Evolutionary conservation across 1,284 basidiomycete species (phyloP).

Genomic region (Cutaneotrichosporon spelunceum): DNA sequence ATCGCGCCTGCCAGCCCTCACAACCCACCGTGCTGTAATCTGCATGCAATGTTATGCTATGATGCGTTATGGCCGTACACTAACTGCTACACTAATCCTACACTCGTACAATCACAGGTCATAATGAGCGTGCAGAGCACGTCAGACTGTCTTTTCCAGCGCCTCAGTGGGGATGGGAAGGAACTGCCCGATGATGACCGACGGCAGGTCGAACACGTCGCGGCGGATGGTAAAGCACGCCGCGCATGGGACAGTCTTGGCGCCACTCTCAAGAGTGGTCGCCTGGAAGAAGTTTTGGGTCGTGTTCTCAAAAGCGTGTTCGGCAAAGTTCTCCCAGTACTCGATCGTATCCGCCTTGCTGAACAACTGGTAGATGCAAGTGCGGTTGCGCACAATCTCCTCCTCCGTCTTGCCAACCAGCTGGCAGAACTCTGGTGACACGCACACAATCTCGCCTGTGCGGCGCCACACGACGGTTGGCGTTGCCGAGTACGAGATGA

Average conservation of each 20-base stretch:
- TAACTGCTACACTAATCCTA: conserved; percentile 8
- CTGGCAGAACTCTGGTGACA: conserved; percentile 93
- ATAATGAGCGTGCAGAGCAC: too few species aligned
- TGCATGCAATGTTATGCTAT: background rate
- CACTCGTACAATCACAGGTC: conserved; percentile 3
- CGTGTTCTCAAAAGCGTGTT: conserved; percentile 92
- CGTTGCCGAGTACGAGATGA: conserved; percentile 96
- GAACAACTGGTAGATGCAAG: conserved; percentile 89
- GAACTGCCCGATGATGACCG: conserved; percentile 72
- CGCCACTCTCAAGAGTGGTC: conserved; percentile 60
- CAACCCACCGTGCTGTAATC: background rate
- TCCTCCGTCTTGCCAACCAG: conserved; percentile 83
- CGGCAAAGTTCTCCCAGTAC: conserved; percentile 93
- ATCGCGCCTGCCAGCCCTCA: too few species aligned
- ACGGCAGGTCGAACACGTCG: conserved; percentile 65
- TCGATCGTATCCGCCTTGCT: conserved; percentile 85
- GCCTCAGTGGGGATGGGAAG: conserved; percentile 40
- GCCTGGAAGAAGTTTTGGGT: conserved; percentile 91
- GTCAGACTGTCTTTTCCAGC: too few species aligned
- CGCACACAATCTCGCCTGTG: conserved; percentile 95
- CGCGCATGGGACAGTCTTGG: conserved; percentile 64
- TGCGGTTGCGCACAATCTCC: conserved; percentile 69
- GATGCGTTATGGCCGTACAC: conserved; percentile 4
- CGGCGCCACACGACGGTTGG: conserved; percentile 98
- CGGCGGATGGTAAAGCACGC: conserved; percentile 82